A percentile compares a stretch with the other conserved stretches of the same genome.
Evolutionary conservation across 305 asterid species (phyloP).

Genomic region (Lippia alba): DNA sequence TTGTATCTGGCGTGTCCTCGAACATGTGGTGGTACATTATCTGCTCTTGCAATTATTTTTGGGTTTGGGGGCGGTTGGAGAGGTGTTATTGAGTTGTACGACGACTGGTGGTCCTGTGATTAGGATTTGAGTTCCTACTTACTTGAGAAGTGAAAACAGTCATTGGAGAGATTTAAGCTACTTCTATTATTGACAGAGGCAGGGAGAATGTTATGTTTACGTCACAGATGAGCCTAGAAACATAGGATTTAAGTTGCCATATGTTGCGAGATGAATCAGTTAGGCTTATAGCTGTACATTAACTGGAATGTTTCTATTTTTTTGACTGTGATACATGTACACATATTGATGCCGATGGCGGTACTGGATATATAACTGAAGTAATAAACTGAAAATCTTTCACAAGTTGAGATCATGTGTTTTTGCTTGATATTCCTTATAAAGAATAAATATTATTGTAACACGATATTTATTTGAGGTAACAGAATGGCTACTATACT

Average conservation of each 20-base stretch:
- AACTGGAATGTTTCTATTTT: background rate
- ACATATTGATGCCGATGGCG: constrained; percentile 9
- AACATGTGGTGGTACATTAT: constrained; percentile 19
- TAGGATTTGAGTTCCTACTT: constrained; percentile 12
- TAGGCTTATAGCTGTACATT: constrained; percentile 23
- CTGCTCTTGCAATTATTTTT: constrained; percentile 11
- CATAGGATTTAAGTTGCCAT: background rate
- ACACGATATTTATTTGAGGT: constrained; percentile 22
- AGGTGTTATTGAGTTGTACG: constrained; percentile 22
- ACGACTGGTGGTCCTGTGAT: constrained; percentile 12
- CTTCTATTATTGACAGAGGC: constrained; percentile 15
- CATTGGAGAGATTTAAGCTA: constrained; percentile 15
- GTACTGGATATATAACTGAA: constrained; percentile 11
- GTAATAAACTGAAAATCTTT: constrained; percentile 12
- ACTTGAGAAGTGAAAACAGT: background rate
- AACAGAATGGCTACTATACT: constrained; percentile 12
- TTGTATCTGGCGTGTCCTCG: background rate
- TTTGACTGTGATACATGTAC: too few species aligned
- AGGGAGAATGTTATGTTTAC: constrained; percentile 4
- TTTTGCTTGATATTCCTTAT: constrained; percentile 14
- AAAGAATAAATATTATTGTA: constrained; percentile 9
- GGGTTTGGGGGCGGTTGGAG: constrained; percentile 20
- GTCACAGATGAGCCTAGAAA: constrained; percentile 5
- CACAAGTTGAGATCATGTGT: constrained; percentile 21
- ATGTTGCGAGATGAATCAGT: background rate